phyloP scores from a whole-genome alignment of 208 protist species.

The Leishmania mexicana region DNA sequence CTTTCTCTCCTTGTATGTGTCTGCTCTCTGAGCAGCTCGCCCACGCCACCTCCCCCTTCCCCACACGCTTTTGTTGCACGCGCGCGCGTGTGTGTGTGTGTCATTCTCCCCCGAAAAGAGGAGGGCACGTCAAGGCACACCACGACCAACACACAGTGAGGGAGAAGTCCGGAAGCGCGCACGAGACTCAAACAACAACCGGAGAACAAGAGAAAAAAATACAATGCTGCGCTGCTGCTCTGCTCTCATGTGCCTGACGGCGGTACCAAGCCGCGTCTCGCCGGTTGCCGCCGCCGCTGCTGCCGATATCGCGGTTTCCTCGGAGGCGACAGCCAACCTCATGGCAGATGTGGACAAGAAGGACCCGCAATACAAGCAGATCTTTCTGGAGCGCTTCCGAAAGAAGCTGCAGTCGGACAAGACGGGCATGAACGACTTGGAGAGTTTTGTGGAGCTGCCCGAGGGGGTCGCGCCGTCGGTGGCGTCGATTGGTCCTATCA shows the following conservation, averaged over 20 bases:
- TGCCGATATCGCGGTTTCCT: conserved; percentile 6
- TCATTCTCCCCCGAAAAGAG: background rate
- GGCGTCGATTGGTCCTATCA: conserved; percentile 78
- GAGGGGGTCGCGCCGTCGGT: conserved; percentile 59
- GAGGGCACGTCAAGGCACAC: background rate
- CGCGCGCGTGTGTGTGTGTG: no score
- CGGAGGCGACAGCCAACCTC: conserved; percentile 14
- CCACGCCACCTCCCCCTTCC: background rate
- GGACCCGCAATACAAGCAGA: conserved; percentile 62
- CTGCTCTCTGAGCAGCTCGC: background rate
- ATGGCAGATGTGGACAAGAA: conserved; percentile 46
- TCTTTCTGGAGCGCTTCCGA: conserved; percentile 82
- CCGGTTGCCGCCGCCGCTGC: conserved; percentile 19
- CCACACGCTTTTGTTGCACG: background rate
- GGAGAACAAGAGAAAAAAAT: background rate
- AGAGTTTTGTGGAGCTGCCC: conserved; percentile 80
- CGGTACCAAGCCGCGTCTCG: conserved; percentile 14
- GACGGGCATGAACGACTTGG: conserved; percentile 74
- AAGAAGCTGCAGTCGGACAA: conserved; percentile 61
- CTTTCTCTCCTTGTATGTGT: background rate
- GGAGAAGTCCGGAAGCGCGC: background rate
- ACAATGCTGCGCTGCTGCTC: conserved; percentile 32
- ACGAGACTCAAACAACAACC: background rate
- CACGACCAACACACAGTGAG: no score
- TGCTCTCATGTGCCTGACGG: conserved; percentile 20